Evolutionary conservation across 2,329 filamentous ascomycete genomes (phyloP), one percentile per base, ranked within the genome.

Genomic region (Aspergillus sp.): DNA sequence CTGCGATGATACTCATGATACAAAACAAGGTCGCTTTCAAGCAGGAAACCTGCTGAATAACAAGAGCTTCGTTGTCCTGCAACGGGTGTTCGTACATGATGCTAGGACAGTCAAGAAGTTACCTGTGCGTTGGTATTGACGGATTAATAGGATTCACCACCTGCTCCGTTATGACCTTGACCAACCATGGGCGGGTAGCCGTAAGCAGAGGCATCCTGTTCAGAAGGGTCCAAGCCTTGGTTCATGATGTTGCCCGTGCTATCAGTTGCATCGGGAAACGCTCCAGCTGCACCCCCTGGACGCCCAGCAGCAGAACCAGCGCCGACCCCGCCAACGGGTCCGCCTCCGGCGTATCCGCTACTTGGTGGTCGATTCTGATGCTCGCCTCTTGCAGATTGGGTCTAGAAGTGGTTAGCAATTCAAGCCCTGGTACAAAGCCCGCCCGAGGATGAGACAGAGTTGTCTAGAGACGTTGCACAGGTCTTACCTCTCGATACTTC

Each of bases 401-500:
- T 91, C 88, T 93, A 80, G 77, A 74, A 9, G 30, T 37, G 33
- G 72, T 75, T 74, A 75, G 77, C 47, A 40, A 34, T 42, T 30
- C 33, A 24, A 22, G 24, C 30, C 30, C 49, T 30, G 33, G 50
- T 24, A 24, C 46, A 57, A 50, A 39, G 45, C 8, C 39, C 34
- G 42, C 20, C 76, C 79, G 37, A 19, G 15, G 80, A 73, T 34
- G 47, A 47, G 49, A 55, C 24, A 50, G 30, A 49, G 55, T 41
- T 41, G 53, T 34, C 27, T 46, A 42, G 37, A 55, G 13, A 24
- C 40, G 62, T 69, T 69, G 65, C 64, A 64, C 65, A 69, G 61
- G 75, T 83, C 89, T 86, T 84, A 98, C 95, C 85, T 99, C 95
- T 76, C 95, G 89, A 77, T 98, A 99, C 74, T 97, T 95, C 59